Evolutionary conservation across 1,284 basidiomycete species (phyloP), one percentile per base, ranked within the genome.

Genomic region (Melampsora americana): DNA sequence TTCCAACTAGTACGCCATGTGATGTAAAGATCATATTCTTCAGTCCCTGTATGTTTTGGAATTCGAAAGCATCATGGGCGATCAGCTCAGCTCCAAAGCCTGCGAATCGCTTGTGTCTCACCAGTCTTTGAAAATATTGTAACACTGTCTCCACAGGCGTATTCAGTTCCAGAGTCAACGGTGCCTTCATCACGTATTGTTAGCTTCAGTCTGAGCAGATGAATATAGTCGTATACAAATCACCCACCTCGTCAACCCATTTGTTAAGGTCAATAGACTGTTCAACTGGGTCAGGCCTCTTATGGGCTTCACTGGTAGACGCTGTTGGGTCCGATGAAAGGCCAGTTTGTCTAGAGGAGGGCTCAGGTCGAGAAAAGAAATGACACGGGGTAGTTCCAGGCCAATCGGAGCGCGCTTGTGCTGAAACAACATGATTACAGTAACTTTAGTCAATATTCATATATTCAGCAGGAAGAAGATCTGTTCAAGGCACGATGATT

Each of bases 121-220:
- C 89, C 81, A 90, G 83, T 83, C 88, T 89, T 81, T 90, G 89
- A 83, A 90, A 90, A 86, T 89, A 88, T 79, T 85, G 86, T 42
- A 90, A 88, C 11, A 90, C 88, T 20, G 89, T 83, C 79, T 90
- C 89, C 79, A 88, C 86, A 3, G 89, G 89, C 20, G 89, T 87
- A 78, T 89, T 88, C 80, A 88, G 87, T 60, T 88, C 85, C 73
- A 90, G 84, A 77, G 89, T 87, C 74, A 90, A 84, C 1, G 88
- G 84, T 0, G 88, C 85, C 75, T 87, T 90, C 88, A 4, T 89
- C 82, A 44, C 60, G 89, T 81, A 79, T 89, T 85, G 16, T 86
- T 79, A 50, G 84, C 79, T 66, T 83, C 80, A 18, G 82, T 66
- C 39, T 81, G 26, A 62, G 28, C 26, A 77, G 76, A 35, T 66